These are phyloP conservation scores for Luvunga scandens DNA, from an alignment of 345 rosid species.

Conservation along the genomic window DNA sequence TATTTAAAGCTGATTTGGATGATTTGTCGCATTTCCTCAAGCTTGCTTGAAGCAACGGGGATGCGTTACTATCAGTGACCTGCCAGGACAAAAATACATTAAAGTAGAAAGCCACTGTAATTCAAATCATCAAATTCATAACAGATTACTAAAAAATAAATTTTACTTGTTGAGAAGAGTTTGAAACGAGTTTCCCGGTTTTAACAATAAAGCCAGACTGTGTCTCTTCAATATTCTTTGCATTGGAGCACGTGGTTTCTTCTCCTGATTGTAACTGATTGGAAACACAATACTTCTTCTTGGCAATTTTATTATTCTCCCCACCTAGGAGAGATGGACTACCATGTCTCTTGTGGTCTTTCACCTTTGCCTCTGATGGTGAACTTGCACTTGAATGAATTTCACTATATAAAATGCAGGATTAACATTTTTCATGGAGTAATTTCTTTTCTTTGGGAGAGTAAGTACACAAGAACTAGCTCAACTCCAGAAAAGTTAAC, in stretches of 20 bases:
- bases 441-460: not conserved
- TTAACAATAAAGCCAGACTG: slow-evolving; percentile 33
- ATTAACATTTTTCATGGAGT: slow-evolving; percentile 14
- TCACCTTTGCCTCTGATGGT: slow-evolving; percentile 40
- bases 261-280: slow-evolving; percentile 26
- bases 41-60: slow-evolving; percentile 41
- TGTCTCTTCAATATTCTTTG: slow-evolving; percentile 39
- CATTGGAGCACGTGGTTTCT: slow-evolving; percentile 24
- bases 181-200: slow-evolving; percentile 23
- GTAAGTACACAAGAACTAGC: not conserved
- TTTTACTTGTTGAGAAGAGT: slow-evolving; percentile 46
- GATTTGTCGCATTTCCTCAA: slow-evolving; percentile 59
- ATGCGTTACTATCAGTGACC: slow-evolving; percentile 28
- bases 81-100: slow-evolving; percentile 18
- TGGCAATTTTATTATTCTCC: slow-evolving; percentile 39
- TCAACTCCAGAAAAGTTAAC: not conserved
- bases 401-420: slow-evolving; percentile 46
- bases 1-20: slow-evolving; percentile 33
- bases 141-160: not conserved
- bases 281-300: slow-evolving; percentile 47
- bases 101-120: slow-evolving; percentile 9
- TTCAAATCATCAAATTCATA: slow-evolving; percentile 12
- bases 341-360: slow-evolving; percentile 53
- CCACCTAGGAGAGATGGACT: slow-evolving; percentile 37
- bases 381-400: slow-evolving; percentile 47